These are phyloP conservation scores for Salix purpurea DNA, from an alignment of 345 rosid genomes.

Conservation along the genomic window DNA sequence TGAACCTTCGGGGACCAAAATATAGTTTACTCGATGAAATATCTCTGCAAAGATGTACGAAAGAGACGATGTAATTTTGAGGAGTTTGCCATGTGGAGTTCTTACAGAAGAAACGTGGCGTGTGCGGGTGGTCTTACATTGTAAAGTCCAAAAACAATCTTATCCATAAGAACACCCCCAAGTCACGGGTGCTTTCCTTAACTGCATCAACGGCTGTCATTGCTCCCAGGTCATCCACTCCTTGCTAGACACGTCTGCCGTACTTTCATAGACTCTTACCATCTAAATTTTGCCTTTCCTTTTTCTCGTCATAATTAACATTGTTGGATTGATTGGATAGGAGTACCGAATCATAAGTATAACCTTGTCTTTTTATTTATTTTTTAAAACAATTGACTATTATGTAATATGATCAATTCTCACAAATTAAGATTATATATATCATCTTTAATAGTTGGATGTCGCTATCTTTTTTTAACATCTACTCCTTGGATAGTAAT, in stretches of 20 bases:
- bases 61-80: background rate
- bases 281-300: background rate
- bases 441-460: too few species aligned
- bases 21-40: background rate
- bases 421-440: too few species aligned
- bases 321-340: too few species aligned
- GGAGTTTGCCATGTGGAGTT: conserved; percentile 32
- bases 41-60: too few species aligned
- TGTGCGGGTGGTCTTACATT: conserved; percentile 19
- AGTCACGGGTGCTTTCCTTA: conserved; percentile 41
- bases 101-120: conserved; percentile 41
- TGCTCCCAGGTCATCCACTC: background rate
- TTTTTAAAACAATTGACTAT: background rate
- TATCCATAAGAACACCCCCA: background rate
- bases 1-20: background rate
- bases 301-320: background rate
- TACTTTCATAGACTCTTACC: background rate
- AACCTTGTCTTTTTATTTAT: background rate
- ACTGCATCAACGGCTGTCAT: conserved; percentile 21
- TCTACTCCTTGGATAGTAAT: too few species aligned
- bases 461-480: too few species aligned
- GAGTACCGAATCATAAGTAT: background rate
- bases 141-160: background rate
- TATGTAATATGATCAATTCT: too few species aligned
- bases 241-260: conserved; percentile 6